phyloP scores from a whole-genome alignment of 768 basidiomycete genomes.

The Leucocoprinus birnbaumii region DNA sequence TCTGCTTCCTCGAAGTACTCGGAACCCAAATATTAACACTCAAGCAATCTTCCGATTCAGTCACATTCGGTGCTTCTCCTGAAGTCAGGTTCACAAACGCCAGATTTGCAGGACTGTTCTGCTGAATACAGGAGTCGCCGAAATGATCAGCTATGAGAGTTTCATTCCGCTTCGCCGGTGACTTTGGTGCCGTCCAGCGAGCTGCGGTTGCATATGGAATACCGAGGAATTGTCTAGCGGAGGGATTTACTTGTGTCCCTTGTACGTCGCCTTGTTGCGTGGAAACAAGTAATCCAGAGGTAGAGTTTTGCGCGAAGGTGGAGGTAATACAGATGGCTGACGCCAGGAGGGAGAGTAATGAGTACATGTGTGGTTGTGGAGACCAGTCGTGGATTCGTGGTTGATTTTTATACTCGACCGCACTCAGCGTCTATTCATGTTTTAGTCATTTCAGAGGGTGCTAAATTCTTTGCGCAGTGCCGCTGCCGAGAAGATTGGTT shows the following conservation, averaged over 20 bases:
- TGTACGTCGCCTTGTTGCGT: conserved; percentile 30
- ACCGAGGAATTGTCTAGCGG: conserved; percentile 32
- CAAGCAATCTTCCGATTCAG: conserved; percentile 34
- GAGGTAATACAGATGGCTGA: neutral
- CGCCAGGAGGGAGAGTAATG: neutral
- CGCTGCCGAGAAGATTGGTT: no score
- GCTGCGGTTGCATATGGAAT: conserved; percentile 30
- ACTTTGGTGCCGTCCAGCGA: conserved; percentile 30
- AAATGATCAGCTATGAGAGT: conserved; percentile 24
- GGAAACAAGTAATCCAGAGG: conserved; percentile 21
- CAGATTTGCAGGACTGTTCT: conserved; percentile 18
- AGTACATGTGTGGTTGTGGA: no score
- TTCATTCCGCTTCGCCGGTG: conserved; percentile 17
- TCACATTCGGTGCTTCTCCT: conserved; percentile 20
- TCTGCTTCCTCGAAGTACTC: conserved; percentile 9
- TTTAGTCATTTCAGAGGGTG: no score
- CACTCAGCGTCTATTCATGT: no score
- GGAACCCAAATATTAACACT: conserved; percentile 38
- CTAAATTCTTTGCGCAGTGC: no score
- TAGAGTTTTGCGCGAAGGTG: neutral
- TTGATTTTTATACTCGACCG: no score
- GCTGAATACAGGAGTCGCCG: conserved; percentile 28
- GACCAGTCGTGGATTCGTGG: no score
- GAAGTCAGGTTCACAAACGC: conserved; percentile 23
- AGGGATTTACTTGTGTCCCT: conserved; percentile 22